Conservation (phyloP, 768 basidiomycete genomes). For the Coprinellus aureogranulatus region DNA sequence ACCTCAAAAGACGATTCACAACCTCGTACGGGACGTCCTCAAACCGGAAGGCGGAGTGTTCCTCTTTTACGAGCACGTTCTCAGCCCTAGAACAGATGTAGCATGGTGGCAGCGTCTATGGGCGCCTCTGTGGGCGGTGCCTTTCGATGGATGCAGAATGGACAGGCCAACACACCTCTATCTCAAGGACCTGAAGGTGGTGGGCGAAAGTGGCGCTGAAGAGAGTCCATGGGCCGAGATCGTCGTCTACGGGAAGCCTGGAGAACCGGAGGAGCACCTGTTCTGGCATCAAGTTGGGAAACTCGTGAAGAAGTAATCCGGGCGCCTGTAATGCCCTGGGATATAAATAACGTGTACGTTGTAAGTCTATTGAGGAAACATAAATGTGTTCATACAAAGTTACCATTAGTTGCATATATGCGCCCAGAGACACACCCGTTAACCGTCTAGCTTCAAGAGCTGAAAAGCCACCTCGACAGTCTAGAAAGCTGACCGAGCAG, state of each 20-base stretch:
- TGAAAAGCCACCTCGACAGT: no score
- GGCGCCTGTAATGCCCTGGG: no score
- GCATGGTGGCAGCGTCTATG: constrained; percentile 74
- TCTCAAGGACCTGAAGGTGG: constrained; percentile 35
- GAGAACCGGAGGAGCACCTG: constrained; percentile 53
- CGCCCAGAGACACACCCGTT: no score
- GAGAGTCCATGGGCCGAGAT: constrained; percentile 48
- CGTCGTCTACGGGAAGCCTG: constrained; percentile 47
- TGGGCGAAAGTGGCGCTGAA: constrained; percentile 17
- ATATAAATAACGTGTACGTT: no score
- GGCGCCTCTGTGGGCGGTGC: constrained; percentile 63
- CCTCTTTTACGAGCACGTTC: constrained; percentile 71
- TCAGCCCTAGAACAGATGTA: constrained; percentile 49
- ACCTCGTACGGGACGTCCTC: constrained; percentile 51
- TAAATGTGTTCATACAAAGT: no score
- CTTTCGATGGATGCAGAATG: constrained; percentile 63
- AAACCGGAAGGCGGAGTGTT: constrained; percentile 59
- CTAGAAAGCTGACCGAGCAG: no score
- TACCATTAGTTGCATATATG: no score
- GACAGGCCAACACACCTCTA: constrained; percentile 56
- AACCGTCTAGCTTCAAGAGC: no score
- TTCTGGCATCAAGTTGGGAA: constrained; percentile 61
- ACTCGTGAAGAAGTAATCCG: constrained; percentile 43
- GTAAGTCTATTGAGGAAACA: no score
- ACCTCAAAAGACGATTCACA: constrained; percentile 46